Base-by-base conservation (phyloP, 2,329 filamentous ascomycete species). In the Pseudopithomyces maydicus region DNA sequence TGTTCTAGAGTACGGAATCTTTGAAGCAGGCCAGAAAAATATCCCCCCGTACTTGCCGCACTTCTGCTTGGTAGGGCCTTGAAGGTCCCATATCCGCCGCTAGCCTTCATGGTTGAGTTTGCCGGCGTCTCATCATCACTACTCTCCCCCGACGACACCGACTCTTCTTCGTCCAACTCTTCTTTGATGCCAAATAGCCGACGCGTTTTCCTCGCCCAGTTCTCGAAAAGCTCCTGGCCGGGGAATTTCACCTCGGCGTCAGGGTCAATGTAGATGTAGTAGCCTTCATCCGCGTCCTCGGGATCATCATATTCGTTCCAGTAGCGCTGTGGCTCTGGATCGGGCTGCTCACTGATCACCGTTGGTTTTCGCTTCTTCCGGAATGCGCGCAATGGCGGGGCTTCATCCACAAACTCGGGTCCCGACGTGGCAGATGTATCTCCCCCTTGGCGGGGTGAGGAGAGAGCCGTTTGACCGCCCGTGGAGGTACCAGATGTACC, bases 281-380 rank as follows among this genome's bases (percentile, higher is more conserved):
- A 84, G 35, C 85, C 83, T 19, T 86, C 82, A 14, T 82, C 77
- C 2, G 83, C 86, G 11, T 77, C 78, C 71, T 91, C 92, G 8
- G 90, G 90, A 70, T 93, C 79, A 64, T 96, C 91, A 73, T 94
- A 95, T 73, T 96, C 91, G 74, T 91, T 94, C 91, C 91, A 96
- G 71, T 94, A 95, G 49, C 73, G 57, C 65, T 76, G 67, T 33
- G 58, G 58, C 29, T 58, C 66, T 11, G 54, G 39, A 15, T 71
- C 63, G 19, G 61, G 55, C 43, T 63, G 57, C 11, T 51, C 36
- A 7, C 62, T 15, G 63, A 59, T 65, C 2, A 69, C 63, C 46
- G 70, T 74, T 6, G 69, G 58, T 33, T 69, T 74, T 48, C 73
- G 67, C 67, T 80, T 80, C 66, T 80, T 80, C 19, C 75, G 71